phyloP scores from a whole-genome alignment of 345 rosid genomes.

The Pseudoturritis turrita region DNA sequence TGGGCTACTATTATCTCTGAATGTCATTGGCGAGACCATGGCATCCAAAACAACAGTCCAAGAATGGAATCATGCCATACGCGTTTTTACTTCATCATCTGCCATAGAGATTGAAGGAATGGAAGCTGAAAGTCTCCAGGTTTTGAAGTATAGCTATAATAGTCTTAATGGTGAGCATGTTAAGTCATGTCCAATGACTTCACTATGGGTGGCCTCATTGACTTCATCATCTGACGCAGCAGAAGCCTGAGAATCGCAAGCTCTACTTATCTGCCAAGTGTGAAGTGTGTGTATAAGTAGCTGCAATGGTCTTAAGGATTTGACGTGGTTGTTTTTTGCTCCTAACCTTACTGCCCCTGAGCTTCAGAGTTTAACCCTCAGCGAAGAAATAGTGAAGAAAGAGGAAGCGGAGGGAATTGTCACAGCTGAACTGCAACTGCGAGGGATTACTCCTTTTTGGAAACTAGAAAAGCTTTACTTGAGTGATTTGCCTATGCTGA shows the following conservation, averaged over 20 bases:
- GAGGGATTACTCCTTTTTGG: background rate
- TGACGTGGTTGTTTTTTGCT: constrained; percentile 19
- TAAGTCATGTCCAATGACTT: too few relatives aligned
- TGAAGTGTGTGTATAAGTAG: background rate
- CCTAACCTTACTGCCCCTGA: background rate
- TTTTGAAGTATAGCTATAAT: too few relatives aligned
- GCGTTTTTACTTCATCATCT: too few relatives aligned
- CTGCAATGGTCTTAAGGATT: background rate
- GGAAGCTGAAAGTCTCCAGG: too few relatives aligned
- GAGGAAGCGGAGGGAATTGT: background rate
- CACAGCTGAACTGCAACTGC: too few relatives aligned
- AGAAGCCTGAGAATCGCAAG: too few relatives aligned
- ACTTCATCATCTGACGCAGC: too few relatives aligned
- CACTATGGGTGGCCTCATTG: too few relatives aligned
- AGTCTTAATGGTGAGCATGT: too few relatives aligned
- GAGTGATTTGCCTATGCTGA: background rate
- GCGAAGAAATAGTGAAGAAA: background rate
- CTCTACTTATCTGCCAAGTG: too few relatives aligned
- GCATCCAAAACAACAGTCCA: background rate
- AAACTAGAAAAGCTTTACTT: background rate
- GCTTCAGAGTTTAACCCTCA: background rate
- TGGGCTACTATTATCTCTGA: background rate
- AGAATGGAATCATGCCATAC: too few relatives aligned
- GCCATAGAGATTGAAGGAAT: too few relatives aligned
- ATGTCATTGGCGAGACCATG: background rate